A percentile compares a stretch with the other conserved stretches of the same genome.
Evolutionary conservation across 1,139 yeast species (phyloP).

Genomic region (Candida sp.): DNA sequence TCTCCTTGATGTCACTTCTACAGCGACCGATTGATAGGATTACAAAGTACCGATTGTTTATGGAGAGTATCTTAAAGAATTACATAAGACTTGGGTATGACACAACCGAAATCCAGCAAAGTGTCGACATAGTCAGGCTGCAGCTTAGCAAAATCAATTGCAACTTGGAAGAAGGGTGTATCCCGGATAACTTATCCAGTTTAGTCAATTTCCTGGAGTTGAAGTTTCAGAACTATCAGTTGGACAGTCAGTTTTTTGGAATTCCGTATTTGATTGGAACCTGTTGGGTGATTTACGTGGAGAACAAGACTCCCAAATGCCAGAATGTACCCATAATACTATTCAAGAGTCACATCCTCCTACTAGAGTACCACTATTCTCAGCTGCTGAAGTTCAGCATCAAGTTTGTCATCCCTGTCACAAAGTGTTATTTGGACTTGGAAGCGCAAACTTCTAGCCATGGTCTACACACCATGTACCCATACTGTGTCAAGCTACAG

Average conservation of each 20-base stretch:
- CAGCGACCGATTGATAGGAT: constrained; percentile 59
- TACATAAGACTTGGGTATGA: constrained; percentile 12
- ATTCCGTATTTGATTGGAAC: constrained; percentile 43
- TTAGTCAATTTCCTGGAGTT: constrained; percentile 17
- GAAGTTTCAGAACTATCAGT: constrained; percentile 13
- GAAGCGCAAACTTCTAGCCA: constrained; percentile 33
- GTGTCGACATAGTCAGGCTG: constrained; percentile 1
- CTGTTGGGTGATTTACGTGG: constrained; percentile 42
- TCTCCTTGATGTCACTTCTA: constrained; percentile 52
- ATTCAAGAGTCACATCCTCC: constrained; percentile 55
- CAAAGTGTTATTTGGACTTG: constrained; percentile 30
- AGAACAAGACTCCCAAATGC: constrained; percentile 18
- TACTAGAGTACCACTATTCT: constrained; percentile 18
- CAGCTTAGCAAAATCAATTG: constrained; percentile 9
- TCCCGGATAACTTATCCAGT: neutral
- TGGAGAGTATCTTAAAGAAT: constrained; percentile 40
- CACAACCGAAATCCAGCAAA: neutral
- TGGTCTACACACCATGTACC: constrained; percentile 41
- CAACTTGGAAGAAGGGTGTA: neutral
- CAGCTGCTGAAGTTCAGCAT: constrained; percentile 25
- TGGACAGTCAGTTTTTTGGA: constrained; percentile 43
- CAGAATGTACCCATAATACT: constrained; percentile 43
- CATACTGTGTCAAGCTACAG: constrained; percentile 41
- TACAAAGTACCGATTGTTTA: constrained; percentile 52
- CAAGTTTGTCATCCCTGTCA: constrained; percentile 53